Evolutionary conservation across 495 filamentous ascomycete genomes (phyloP), one percentile per base, ranked within the genome.

Genomic region (Aspergillus coremiiformis): DNA sequence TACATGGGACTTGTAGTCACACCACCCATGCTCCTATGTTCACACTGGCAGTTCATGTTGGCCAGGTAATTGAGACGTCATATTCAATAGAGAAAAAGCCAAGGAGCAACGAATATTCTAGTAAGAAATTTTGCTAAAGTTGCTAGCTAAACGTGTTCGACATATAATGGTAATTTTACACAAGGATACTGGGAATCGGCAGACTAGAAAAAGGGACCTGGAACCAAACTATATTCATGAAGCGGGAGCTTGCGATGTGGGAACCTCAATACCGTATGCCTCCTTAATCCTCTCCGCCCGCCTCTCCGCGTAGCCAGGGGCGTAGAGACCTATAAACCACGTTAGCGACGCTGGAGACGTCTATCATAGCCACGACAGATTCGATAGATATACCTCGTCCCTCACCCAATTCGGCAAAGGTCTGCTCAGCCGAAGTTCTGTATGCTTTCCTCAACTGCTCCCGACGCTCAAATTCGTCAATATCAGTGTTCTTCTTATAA

Each of bases 181-280:
- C 60, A 66, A 68, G 51, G 56, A 60, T 49, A 65, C 53, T 37
- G 55, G 46, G 49, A 56, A 61, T 56, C 45, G 50, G 55, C 26
- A 52, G 49, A 58, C 39, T 54, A n/a, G 50, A 39, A 52, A 27
- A 23, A 46, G 37, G 53, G 29, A 60, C 47, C 37, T 57, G 46
- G 41, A 57, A 63, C 54, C 21, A 60, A 60, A 47, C 41, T 45
- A 43, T 52, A 50, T 65, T 72, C 65, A 74, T 70, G 71, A 74
- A 50, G 71, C 71, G 49, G 69, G 64, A 44, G 63, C 61, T 24
- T 58, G 63, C 52, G 62, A 60, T 64, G 63, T 66, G 47, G 76
- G 75, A 54, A 97, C 81, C 47, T 96, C 90, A 54, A 96, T 80
- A 50, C 92, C 91, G 61, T 96, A 97, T 56, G 83, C 86, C 73